phyloP scores from a whole-genome alignment of 805 yeast species.

The Lipomyces yamanashiensis region DNA sequence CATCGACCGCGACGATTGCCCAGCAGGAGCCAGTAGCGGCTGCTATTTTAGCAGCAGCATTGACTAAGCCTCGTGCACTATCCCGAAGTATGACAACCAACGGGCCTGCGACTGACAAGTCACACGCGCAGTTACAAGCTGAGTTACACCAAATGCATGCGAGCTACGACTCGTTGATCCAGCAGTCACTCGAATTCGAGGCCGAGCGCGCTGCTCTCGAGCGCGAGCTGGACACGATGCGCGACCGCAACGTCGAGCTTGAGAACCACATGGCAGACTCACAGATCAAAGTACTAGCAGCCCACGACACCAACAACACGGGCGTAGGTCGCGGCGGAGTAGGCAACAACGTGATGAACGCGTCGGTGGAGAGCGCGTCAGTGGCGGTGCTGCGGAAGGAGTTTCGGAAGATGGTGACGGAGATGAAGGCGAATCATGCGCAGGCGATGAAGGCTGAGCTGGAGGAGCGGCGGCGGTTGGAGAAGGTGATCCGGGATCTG shows the following conservation, averaged over 20 bases:
- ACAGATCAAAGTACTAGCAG: constrained; percentile 20
- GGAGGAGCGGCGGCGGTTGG: constrained; percentile 34
- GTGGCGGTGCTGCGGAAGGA: constrained; percentile 28
- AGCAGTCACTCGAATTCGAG: constrained; percentile 22
- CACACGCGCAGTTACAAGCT: constrained; percentile 2
- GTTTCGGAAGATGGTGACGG: constrained; percentile 31
- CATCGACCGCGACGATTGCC: neutral
- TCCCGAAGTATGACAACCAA: neutral
- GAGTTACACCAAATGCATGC: constrained; percentile 17
- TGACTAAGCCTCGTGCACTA: neutral
- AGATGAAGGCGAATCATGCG: constrained; percentile 24
- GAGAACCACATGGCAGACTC: constrained; percentile 24
- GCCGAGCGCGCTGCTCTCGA: constrained; percentile 21
- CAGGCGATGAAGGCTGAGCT: constrained; percentile 28
- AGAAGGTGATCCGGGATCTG: constrained; percentile 30
- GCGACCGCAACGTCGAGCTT: constrained; percentile 23
- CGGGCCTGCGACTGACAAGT: neutral
- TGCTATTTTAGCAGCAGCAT: neutral
- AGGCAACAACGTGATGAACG: neutral
- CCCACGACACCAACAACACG: neutral
- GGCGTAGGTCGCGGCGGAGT: neutral
- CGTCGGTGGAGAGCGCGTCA: constrained; percentile 16
- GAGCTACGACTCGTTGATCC: constrained; percentile 21
- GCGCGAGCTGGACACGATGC: constrained; percentile 19
- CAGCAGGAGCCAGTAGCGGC: neutral